These are phyloP conservation scores for Takashimella koratensis DNA, from an alignment of 1,284 basidiomycete genomes.

Conservation along the genomic window DNA sequence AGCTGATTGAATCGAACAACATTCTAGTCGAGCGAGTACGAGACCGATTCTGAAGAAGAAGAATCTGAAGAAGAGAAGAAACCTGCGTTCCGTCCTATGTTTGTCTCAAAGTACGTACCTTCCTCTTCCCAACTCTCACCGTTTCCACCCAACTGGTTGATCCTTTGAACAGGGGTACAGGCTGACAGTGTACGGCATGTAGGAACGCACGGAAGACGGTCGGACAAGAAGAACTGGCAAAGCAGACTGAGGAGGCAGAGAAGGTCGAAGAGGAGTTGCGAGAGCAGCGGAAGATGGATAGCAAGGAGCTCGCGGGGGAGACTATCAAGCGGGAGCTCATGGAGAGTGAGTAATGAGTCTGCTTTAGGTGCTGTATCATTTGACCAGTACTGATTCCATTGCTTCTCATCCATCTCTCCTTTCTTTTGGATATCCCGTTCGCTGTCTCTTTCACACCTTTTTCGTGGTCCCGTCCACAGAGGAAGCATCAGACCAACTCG, in stretches of 20 bases:
- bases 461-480: too few relatives aligned
- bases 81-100: constrained; percentile 46
- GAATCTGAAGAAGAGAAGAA: constrained; percentile 38
- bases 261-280: constrained; percentile 38
- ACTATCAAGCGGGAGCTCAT: constrained; percentile 46
- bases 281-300: constrained; percentile 41
- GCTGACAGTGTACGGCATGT: too few relatives aligned
- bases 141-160: neutral
- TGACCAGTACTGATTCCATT: too few relatives aligned
- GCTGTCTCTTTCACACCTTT: too few relatives aligned
- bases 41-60: constrained; percentile 47
- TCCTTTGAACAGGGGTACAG: too few relatives aligned
- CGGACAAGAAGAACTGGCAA: constrained; percentile 35
- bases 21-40: constrained; percentile 47
- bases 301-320: constrained; percentile 47
- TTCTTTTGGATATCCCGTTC: too few relatives aligned
- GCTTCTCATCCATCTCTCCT: too few relatives aligned
- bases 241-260: constrained; percentile 39
- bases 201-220: constrained; percentile 38
- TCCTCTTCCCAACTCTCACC: neutral
- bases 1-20: too few relatives aligned
- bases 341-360: constrained; percentile 41
- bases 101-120: constrained; percentile 41
- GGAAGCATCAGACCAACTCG: constrained; percentile 68
- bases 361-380: neutral